Evolutionary conservation across 2,329 filamentous ascomycete genomes (phyloP).

Genomic region (Botrytis pseudocinerea): DNA sequence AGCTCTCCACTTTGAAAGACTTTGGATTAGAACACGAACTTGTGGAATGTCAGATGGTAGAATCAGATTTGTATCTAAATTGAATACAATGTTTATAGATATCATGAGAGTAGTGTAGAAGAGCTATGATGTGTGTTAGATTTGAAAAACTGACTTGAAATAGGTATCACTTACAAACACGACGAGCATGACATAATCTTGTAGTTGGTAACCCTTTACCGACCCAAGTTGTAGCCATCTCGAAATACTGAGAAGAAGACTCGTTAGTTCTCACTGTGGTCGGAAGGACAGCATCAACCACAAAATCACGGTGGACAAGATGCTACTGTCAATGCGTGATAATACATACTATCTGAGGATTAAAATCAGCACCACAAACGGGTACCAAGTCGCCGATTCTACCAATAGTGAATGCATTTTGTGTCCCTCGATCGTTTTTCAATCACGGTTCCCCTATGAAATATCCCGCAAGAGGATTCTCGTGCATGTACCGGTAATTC

Average conservation of each 20-base stretch:
- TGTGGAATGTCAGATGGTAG: slow-evolving; percentile 47
- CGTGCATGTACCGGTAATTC: background rate
- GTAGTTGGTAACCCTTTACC: slow-evolving; percentile 51
- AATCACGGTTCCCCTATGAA: background rate
- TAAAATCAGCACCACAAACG: slow-evolving; percentile 37
- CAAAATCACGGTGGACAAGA: background rate
- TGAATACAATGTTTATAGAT: slow-evolving; percentile 54
- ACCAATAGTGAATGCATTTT: slow-evolving; percentile 27
- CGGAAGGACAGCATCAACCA: background rate
- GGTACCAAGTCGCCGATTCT: slow-evolving; percentile 51
- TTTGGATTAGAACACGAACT: background rate
- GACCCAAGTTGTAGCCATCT: slow-evolving; percentile 48
- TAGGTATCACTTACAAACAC: slow-evolving; percentile 47
- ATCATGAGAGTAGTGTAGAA: slow-evolving; percentile 57
- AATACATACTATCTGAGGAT: slow-evolving; percentile 42
- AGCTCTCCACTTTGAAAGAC: background rate
- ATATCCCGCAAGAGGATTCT: background rate
- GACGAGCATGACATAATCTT: slow-evolving; percentile 58
- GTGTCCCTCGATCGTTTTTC: background rate
- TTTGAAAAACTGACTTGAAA: background rate
- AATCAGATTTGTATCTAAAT: slow-evolving; percentile 62
- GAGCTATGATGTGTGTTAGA: slow-evolving; percentile 35
- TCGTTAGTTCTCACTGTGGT: background rate
- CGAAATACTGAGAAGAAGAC: slow-evolving; percentile 39
- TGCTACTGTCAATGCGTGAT: slow-evolving; percentile 3